A percentile compares a stretch with the other conserved stretches of the same genome.
These are phyloP conservation scores for Tetratostichococcus sp. DNA, from an alignment of 139 green algal species.

Conservation along the genomic window DNA sequence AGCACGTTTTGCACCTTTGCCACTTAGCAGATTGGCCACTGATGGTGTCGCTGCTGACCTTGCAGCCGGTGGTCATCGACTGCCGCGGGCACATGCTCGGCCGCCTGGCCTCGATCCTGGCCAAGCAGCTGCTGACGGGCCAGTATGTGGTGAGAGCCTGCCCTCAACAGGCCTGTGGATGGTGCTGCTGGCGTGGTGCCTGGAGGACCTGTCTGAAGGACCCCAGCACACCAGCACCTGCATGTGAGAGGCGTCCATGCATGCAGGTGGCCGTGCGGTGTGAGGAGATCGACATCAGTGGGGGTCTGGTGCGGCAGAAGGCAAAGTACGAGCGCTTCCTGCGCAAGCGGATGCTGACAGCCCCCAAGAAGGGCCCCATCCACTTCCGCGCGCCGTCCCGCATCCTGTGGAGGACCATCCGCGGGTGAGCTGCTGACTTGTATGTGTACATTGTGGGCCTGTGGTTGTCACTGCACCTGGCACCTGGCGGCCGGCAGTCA, in stretches of 20 bases:
- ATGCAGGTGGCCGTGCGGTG: conserved; percentile 79
- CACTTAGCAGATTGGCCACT: background rate
- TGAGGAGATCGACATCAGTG: conserved; percentile 94
- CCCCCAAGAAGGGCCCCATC: conserved; percentile 85
- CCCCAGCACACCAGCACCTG: background rate
- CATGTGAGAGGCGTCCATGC: conserved; percentile 53
- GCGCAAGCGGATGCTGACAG: conserved; percentile 92
- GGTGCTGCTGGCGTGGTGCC: too few relatives aligned
- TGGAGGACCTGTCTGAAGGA: too few relatives aligned
- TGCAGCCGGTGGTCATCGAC: conserved; percentile 88
- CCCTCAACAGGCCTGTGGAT: too few relatives aligned
- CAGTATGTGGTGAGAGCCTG: conserved; percentile 70
- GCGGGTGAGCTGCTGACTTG: conserved; percentile 52
- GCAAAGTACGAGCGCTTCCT: conserved; percentile 95
- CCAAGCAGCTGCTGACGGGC: conserved; percentile 96
- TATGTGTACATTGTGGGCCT: background rate
- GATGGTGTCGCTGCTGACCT: conserved; percentile 3
- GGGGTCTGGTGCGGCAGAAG: conserved; percentile 94
- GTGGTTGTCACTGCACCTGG: background rate
- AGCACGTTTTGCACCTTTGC: background rate
- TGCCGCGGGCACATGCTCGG: conserved; percentile 93
- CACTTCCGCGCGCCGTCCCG: conserved; percentile 90
- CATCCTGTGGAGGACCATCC: conserved; percentile 90
- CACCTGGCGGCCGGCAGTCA: conserved; percentile 25
- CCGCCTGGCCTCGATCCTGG: conserved; percentile 89